Evolutionary conservation across 176 grass and related monocot genomes (phyloP).

Genomic region (Eragrostis nindensis): DNA sequence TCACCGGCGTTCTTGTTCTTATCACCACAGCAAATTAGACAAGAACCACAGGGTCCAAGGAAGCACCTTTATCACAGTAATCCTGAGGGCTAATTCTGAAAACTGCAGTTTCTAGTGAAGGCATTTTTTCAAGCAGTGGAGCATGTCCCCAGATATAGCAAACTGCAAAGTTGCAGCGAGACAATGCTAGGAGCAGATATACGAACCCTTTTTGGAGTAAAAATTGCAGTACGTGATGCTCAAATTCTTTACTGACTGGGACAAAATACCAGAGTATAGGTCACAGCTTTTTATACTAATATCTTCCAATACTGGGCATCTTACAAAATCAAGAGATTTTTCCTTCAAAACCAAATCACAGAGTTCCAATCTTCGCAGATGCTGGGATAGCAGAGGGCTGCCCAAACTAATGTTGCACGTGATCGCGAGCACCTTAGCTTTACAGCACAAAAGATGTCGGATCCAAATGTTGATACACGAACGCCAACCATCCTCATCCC

Average conservation of each 20-base stretch:
- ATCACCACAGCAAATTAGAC: too few relatives aligned
- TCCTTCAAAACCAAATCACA: rapidly evolving
- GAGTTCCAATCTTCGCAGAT: neutral
- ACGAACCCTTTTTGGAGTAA: neutral
- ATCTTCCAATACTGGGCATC: neutral
- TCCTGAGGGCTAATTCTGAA: too few relatives aligned
- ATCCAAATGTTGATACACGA: neutral
- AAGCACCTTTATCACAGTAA: too few relatives aligned
- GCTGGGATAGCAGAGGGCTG: neutral
- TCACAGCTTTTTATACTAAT: neutral
- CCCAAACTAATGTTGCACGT: too few relatives aligned
- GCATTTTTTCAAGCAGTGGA: too few relatives aligned
- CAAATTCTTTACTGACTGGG: neutral
- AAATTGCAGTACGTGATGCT: neutral
- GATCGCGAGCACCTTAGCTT: too few relatives aligned
- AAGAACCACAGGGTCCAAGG: too few relatives aligned
- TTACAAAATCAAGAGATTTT: neutral
- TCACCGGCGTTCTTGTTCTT: too few relatives aligned
- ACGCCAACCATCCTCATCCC: rapidly evolving
- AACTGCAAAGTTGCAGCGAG: too few relatives aligned
- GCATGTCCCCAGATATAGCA: too few relatives aligned
- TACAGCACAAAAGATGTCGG: neutral
- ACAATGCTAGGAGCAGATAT: too few relatives aligned
- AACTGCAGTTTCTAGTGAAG: too few relatives aligned
- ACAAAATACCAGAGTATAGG: neutral